These are phyloP conservation scores for Candida ortonii DNA, from an alignment of 805 yeast species.

Conservation along the genomic window DNA sequence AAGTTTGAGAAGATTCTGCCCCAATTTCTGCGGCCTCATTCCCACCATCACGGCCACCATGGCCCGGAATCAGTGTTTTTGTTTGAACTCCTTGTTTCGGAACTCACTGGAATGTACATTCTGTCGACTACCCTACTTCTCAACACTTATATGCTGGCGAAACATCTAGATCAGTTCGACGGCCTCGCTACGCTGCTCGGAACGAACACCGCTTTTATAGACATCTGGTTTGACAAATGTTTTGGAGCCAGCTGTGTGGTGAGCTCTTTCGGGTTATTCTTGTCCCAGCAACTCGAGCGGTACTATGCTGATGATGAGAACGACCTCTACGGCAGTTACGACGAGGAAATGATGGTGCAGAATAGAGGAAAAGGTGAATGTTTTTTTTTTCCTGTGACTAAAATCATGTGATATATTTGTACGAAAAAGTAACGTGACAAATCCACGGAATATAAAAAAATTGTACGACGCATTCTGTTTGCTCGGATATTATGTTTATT, in stretches of 20 bases:
- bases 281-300: conserved; percentile 25
- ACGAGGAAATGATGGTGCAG: conserved; percentile 29
- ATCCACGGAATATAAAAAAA: too few species aligned
- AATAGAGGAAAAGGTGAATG: conserved; percentile 15
- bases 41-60: conserved; percentile 4
- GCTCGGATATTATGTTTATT: too few species aligned
- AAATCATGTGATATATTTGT: too few species aligned
- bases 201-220: conserved; percentile 37
- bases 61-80: conserved; percentile 5
- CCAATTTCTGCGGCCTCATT: conserved; percentile 2
- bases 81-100: conserved; percentile 39
- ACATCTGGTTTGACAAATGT: conserved; percentile 51
- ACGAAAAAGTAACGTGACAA: neutral
- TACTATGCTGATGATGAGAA: conserved; percentile 22
- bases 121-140: conserved; percentile 50
- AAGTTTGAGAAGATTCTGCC: conserved; percentile 38
- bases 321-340: conserved; percentile 21
- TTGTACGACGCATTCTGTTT: too few species aligned
- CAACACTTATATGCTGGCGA: conserved; percentile 44
- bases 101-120: conserved; percentile 49
- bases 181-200: conserved; percentile 3
- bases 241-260: conserved; percentile 43
- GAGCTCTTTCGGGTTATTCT: conserved; percentile 30
- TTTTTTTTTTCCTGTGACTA: neutral
- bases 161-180: conserved; percentile 38